These are phyloP conservation scores for Leccinellum albellum DNA, from an alignment of 768 basidiomycete species.

Conservation along the genomic window DNA sequence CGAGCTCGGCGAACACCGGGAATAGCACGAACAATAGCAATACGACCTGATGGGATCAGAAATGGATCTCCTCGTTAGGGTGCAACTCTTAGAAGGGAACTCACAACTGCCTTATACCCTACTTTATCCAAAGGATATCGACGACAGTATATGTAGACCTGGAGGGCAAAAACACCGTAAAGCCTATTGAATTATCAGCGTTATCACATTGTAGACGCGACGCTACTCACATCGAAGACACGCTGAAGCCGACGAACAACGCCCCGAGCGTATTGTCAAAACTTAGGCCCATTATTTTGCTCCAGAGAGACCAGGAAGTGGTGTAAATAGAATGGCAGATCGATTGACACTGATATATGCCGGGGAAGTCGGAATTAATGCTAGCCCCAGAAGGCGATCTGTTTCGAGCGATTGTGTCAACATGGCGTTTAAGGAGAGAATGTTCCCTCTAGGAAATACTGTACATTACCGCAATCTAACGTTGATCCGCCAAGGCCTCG, in stretches of 20 bases:
- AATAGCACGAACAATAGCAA: slow-evolving; percentile 29
- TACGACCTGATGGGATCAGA: slow-evolving; percentile 25
- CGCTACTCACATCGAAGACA: slow-evolving; percentile 36
- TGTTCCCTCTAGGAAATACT: neutral
- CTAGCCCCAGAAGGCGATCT: slow-evolving; percentile 8
- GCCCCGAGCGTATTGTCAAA: slow-evolving; percentile 57
- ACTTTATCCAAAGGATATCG: slow-evolving; percentile 51
- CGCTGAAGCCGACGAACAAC: slow-evolving; percentile 53
- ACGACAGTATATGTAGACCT: slow-evolving; percentile 52
- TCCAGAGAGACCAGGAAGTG: neutral
- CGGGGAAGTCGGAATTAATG: slow-evolving; percentile 1
- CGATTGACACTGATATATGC: slow-evolving; percentile 9
- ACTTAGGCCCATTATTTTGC: slow-evolving; percentile 18
- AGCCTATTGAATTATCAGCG: slow-evolving; percentile 33
- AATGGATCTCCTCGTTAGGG: neutral
- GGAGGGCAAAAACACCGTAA: slow-evolving; percentile 53
- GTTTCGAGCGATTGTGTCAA: slow-evolving; percentile 1
- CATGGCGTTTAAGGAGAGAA: neutral
- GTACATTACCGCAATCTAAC: neutral
- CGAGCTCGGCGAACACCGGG: neutral
- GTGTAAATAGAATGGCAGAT: neutral
- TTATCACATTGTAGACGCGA: neutral
- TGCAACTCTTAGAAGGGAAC: slow-evolving; percentile 21
- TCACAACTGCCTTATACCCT: slow-evolving; percentile 49
- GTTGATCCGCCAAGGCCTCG: neutral